Conservation (phyloP, 1,284 basidiomycete species). For the Cryptococcus jaspeensis region DNA sequence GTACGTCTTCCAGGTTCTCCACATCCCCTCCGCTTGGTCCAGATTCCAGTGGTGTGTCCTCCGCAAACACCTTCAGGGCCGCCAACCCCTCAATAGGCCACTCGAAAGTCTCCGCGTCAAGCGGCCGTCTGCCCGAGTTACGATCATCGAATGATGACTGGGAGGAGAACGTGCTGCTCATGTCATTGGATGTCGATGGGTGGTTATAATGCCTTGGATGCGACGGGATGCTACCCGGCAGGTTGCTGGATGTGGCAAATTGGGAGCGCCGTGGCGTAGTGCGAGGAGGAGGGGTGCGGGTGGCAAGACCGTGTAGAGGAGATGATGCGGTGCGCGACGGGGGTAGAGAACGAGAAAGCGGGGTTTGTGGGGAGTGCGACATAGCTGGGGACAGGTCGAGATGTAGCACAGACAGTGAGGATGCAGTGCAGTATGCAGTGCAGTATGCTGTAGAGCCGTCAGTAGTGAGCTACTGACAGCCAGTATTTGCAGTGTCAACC, state of each 20-base stretch:
- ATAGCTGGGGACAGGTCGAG: too few relatives aligned
- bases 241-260: not conserved
- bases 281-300: not conserved
- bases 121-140: not conserved
- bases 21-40: not conserved
- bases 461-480: too few relatives aligned
- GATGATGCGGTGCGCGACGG: too few relatives aligned
- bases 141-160: not conserved
- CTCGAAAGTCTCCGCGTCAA: conserved; percentile 6
- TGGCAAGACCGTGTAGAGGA: too few relatives aligned
- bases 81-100: not conserved
- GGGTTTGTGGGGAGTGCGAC: too few relatives aligned
- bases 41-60: not conserved
- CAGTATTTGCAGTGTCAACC: too few relatives aligned
- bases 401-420: too few relatives aligned
- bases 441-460: too few relatives aligned
- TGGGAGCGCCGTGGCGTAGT: not conserved
- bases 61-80: not conserved
- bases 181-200: not conserved
- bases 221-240: not conserved
- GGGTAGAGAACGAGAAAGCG: too few relatives aligned
- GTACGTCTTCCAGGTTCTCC: conserved; percentile 49
- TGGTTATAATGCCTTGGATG: not conserved
- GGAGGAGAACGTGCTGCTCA: not conserved
- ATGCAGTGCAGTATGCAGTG: too few relatives aligned